These are phyloP conservation scores for Suillus paluster DNA, from an alignment of 768 basidiomycete species.

Conservation along the genomic window DNA sequence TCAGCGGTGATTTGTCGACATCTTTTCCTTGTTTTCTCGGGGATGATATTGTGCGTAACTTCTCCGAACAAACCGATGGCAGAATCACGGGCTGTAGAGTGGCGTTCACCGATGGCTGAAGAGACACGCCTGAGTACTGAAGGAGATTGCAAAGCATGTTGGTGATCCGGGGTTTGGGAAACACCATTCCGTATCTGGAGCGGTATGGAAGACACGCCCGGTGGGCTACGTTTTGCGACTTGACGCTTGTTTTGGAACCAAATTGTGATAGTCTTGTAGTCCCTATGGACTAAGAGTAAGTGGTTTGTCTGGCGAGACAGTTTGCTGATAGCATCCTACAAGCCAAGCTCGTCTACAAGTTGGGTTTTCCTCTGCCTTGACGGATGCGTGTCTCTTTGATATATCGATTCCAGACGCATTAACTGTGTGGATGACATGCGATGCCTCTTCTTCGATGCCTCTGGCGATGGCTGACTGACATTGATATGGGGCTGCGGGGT, in stretches of 20 bases:
- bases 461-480: conserved; percentile 1
- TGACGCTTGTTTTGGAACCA: conserved; percentile 88
- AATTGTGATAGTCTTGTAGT: conserved; percentile 58
- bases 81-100: background rate
- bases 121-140: conserved; percentile 34
- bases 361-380: conserved; percentile 33
- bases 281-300: conserved; percentile 28
- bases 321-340: conserved; percentile 25
- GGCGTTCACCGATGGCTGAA: conserved; percentile 26
- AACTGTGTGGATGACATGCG: conserved; percentile 40
- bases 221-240: conserved; percentile 39
- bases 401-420: conserved; percentile 30
- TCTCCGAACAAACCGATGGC: background rate
- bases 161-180: conserved; percentile 6
- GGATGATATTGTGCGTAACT: background rate
- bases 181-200: background rate
- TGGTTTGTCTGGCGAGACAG: background rate
- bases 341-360: conserved; percentile 29
- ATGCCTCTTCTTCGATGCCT: conserved; percentile 31
- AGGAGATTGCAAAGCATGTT: conserved; percentile 9
- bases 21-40: background rate
- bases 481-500: background rate
- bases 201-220: background rate
- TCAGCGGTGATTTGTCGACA: background rate
- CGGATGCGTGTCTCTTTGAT: conserved; percentile 34